Evolutionary conservation across 1,139 yeast genomes (phyloP), one percentile per base, ranked within the genome.

Genomic region (Candida buenavistaensis): DNA sequence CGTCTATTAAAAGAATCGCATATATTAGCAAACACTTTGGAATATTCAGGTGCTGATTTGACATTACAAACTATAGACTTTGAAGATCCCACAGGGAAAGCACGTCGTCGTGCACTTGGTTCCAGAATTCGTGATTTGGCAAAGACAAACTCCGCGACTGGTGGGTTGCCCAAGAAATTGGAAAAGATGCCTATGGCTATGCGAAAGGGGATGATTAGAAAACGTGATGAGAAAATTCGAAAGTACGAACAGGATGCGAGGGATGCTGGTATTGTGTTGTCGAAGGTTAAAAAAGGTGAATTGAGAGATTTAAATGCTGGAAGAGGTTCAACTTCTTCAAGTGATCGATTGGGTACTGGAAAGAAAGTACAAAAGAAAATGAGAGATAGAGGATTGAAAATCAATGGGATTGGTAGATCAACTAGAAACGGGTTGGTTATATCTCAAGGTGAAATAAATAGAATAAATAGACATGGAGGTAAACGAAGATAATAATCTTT

Each of bases 151-250:
- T 75, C 80, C 0, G 51, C 61, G 13, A 55, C 61, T 45, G 40
- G 63, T 35, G 63, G 75, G 31, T 39, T 55, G 41, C 64, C 72
- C 28, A 54, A 62, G 37, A 77, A 64, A 37, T 61, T 82, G 22
- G 95, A 86, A 48, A 84, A 79, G 33, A 84, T 87, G 78, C 96
- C 98, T 10, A 89, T 92, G 90, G 58, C 75, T 14, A 80, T 88
- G 70, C 73, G 97, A 39, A 85, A 84, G 52, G 96, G 96, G 2
- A 83, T 90, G 82, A 67, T 85, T 25, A 62, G 68, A 32, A 74
- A 80, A 34, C 73, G 82, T 35, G 59, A 71, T 27, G 57, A 63
- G 14, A 75, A 78, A 42, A 75, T 81, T 23, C 54, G 63, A 5
- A 77, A 76, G 50, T 75, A 72, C 52, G 95, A 86, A 54, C 64